Conservation (phyloP, 345 rosid species). For the Excoecaria cochinchinensis region DNA sequence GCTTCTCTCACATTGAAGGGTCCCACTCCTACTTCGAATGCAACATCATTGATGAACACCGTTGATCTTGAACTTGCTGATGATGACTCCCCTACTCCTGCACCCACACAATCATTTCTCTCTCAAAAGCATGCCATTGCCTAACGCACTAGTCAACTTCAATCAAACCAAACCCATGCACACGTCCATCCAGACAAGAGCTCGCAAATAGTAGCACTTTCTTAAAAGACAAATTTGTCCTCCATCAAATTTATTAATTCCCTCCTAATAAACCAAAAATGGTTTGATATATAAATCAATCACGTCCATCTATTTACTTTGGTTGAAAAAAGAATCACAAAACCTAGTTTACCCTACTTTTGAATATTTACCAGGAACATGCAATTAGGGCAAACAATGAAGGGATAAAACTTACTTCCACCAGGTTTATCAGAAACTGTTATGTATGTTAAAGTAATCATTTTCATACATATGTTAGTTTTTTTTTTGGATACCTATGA, state of each 20-base stretch:
- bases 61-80: constrained; percentile 39
- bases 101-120: constrained; percentile 12
- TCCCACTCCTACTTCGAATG: constrained; percentile 64
- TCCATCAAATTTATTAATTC: background rate
- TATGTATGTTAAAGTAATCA: too few species aligned
- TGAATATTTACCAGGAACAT: background rate
- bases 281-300: background rate
- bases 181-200: constrained; percentile 33
- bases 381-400: background rate
- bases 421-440: too few species aligned
- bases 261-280: background rate
- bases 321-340: too few species aligned
- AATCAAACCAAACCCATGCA: constrained; percentile 38
- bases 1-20: constrained; percentile 84
- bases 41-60: constrained; percentile 85
- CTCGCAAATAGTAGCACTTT: constrained; percentile 15
- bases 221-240: constrained; percentile 17
- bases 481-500: too few species aligned
- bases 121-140: background rate
- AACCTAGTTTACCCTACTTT: constrained; percentile 14
- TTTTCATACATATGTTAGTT: too few species aligned
- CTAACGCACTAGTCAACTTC: constrained; percentile 21
- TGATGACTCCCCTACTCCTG: constrained; percentile 33
- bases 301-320: background rate
- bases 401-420: too few species aligned